Conservation (phyloP, 2,329 filamentous ascomycete species). For the Aspergillus quadricinctus region DNA sequence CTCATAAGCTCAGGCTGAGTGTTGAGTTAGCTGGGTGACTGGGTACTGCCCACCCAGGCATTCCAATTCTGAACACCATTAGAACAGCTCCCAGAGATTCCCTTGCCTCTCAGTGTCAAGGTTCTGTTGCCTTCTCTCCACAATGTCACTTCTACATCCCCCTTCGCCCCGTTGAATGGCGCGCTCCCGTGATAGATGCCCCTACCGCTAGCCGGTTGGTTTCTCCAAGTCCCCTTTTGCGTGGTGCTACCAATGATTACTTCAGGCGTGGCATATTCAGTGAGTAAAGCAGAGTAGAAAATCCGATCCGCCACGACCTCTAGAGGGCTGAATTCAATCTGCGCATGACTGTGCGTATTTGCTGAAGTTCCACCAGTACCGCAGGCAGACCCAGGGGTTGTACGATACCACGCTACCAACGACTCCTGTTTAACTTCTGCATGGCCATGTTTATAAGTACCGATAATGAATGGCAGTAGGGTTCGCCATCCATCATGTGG, state of each 20-base stretch:
- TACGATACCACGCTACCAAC: constrained; percentile 26
- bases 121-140: constrained; percentile 17
- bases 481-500: constrained; percentile 29
- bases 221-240: constrained; percentile 18
- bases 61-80: constrained; percentile 32
- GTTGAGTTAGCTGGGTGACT: too few relatives aligned
- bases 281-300: constrained; percentile 34
- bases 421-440: constrained; percentile 21
- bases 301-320: constrained; percentile 19
- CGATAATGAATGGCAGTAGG: constrained; percentile 33
- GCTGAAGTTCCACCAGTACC: constrained; percentile 19
- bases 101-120: constrained; percentile 18
- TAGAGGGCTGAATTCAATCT: constrained; percentile 5
- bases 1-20: too few relatives aligned
- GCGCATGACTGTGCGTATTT: not conserved
- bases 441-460: constrained; percentile 29
- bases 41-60: constrained; percentile 30
- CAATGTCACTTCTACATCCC: constrained; percentile 24
- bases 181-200: constrained; percentile 34
- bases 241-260: constrained; percentile 29
- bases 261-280: constrained; percentile 22
- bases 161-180: constrained; percentile 18
- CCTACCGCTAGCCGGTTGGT: constrained; percentile 23
- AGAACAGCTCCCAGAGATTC: constrained; percentile 21
- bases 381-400: constrained; percentile 16